Evolutionary conservation across 306 rosid species (phyloP), one percentile per base, ranked within the genome.

Genomic region (Fagus crenata): DNA sequence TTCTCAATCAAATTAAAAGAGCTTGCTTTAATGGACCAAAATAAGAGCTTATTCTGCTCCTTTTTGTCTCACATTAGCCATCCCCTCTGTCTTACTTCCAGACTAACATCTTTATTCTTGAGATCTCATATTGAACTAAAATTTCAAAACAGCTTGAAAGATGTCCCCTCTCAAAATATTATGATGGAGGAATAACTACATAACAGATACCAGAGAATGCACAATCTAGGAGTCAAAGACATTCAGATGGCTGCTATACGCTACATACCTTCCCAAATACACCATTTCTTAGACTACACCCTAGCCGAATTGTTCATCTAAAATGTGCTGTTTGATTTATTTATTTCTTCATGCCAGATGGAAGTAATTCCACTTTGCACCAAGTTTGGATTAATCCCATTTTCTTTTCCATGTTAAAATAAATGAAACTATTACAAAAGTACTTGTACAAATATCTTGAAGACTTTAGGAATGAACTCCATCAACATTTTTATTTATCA

Each of bases 221-320:
- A 22, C 5, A 18, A 18, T 28, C 3, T 56, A n/a, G 33, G 14
- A 56, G 33, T 56, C 18, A 18, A 7, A 56, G 63, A 22, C 33
- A 22, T 28, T 28, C 32, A 56, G 33, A 56, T 7, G 13, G 33
- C 63, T 18, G 63, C 33, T 22, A 56, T 61, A 12, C 28, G 28
- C 28, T 22, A 22, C 15, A 4, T 33, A 13, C 22, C 42, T 15
- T 12, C 39, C 22, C 18, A 6, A 9, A 61, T 32, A 17, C 15
- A 61, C 68, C 68, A 61, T 33, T 61, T 61, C 68, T 61, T 13
- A 61, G 42, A 12, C 41, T 61, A 61, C 68, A 2, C 3, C 68
- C 68, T 61, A 6, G 35, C 18, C 39, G 4, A 61, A 32, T 22
- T 61, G 40, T 61, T 61, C 68, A 55, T 33, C 40, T 61, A 3